Evolutionary conservation across 164 flowering plant species (phyloP).

Genomic region (Nelumbo lutea): DNA sequence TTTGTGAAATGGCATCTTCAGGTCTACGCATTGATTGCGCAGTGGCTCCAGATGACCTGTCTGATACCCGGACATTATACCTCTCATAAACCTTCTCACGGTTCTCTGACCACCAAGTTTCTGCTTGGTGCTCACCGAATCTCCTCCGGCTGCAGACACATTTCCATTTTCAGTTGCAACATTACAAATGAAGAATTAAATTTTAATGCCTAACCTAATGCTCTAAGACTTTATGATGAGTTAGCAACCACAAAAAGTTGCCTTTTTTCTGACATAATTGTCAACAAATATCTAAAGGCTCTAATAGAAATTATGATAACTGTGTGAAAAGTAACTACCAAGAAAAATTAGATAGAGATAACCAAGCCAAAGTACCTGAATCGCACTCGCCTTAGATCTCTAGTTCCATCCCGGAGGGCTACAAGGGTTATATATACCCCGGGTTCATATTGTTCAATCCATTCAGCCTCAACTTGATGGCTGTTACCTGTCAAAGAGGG

Average conservation of each 20-base stretch:
- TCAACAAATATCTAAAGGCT: too few species aligned
- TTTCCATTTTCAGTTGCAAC: conserved; percentile 4
- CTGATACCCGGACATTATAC: conserved; percentile 57
- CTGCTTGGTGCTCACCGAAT: conserved; percentile 73
- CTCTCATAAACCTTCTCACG: conserved; percentile 67
- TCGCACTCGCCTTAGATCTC: conserved; percentile 85
- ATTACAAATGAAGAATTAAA: not conserved
- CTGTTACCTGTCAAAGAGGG: conserved; percentile 20
- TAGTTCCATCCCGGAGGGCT: conserved; percentile 63
- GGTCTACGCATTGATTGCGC: conserved; percentile 20
- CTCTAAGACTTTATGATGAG: too few species aligned
- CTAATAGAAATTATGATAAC: too few species aligned
- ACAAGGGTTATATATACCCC: conserved; percentile 84
- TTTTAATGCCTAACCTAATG: not conserved
- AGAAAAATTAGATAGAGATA: not conserved
- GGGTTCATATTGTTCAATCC: conserved; percentile 87
- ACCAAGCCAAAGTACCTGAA: conserved; percentile 54
- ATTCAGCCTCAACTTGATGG: conserved; percentile 63
- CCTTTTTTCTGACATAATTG: too few species aligned
- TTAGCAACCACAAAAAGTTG: too few species aligned
- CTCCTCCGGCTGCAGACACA: conserved; percentile 59
- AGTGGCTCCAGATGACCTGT: conserved; percentile 37
- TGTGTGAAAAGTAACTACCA: too few species aligned
- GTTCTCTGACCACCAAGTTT: conserved; percentile 77
- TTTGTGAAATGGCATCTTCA: conserved; percentile 13